Base-by-base conservation (phyloP, 495 filamentous ascomycete genomes). In the Glarea lozoyensis region DNA sequence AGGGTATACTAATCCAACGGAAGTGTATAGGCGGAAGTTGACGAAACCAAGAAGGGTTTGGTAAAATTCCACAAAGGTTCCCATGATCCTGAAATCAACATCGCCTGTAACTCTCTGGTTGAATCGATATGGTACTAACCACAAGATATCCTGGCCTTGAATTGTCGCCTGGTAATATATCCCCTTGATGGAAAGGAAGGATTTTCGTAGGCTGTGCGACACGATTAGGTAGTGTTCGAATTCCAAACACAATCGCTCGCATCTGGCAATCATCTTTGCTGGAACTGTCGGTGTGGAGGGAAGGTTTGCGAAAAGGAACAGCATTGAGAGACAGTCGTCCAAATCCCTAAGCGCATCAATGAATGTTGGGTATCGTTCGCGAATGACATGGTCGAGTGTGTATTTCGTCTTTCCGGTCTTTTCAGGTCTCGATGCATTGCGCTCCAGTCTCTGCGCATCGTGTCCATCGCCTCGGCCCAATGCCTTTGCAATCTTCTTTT, bases 151-250 rank as follows among this genome's bases (percentile, higher is more conserved):
- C 62, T 97, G 90, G n/a, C 90, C 90, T 58, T 95, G 88, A 37
- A 98, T 90, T 35, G 85, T 97, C 6, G 89, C 93, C 68, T 98
- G 93, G 65, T 97, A 98, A 66, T 98, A 98, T 55, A 98, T 96
- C 57, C 92, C 92, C 70, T 97, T 98, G 63, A 98, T 97, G 1
- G 87, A 94, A 39, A 98, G 70, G 67, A 98, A 98, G 4, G 87
- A 93, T 65, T 94, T 96, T 54, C 87, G 82, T 42, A 98, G 69
- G 37, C 84, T 86, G 63, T 94, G 80, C 16, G 88, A 86, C 33
- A 76, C 72, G 59, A 98, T 98, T 42, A 98, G 72, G 65, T 94
- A 97, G 69, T 97, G 93, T 60, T 96, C 78, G 69, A 96, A 98
- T 65, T 98, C 92, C 55, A 86, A 79, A 59, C 81, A 86, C 17